Conservation (phyloP, 148 eudicot species). For the Heliamphora exappendiculata region DNA sequence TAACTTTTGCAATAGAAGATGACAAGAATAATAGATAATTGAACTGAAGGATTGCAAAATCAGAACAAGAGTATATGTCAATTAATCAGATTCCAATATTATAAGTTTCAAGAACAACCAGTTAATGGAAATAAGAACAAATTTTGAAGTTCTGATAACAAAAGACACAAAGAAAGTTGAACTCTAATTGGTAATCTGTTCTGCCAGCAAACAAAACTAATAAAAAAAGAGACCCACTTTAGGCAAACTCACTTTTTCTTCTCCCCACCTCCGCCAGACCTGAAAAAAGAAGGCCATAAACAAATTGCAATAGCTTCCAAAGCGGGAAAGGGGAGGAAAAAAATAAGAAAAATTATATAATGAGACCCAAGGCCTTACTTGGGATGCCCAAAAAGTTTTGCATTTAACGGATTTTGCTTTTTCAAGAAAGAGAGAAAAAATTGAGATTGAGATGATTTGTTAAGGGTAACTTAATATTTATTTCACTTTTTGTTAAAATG, state of each 20-base stretch:
- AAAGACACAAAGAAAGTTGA: neutral
- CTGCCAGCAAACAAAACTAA: neutral
- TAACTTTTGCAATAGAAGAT: neutral
- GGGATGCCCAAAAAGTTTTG: too few species aligned
- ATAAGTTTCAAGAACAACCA: neutral
- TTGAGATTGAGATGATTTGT: too few species aligned
- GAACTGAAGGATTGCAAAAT: neutral
- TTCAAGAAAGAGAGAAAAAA: too few species aligned
- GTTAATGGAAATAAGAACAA: neutral
- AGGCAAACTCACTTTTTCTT: conserved; percentile 20
- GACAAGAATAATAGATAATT: neutral
- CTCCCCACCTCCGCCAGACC: conserved; percentile 28
- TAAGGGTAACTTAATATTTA: too few species aligned
- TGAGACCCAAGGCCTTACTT: neutral
- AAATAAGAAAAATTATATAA: neutral
- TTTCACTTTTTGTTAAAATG: too few species aligned
- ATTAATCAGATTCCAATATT: neutral
- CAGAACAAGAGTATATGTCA: neutral
- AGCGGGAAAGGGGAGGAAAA: neutral
- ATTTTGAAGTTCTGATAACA: neutral
- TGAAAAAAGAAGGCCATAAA: conserved; percentile 11
- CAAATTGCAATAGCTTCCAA: neutral
- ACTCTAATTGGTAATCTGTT: neutral
- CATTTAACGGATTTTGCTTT: too few species aligned
- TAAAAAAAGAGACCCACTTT: neutral